A percentile compares a stretch with the other conserved stretches of the same genome.
Conservation (phyloP, 2,329 filamentous ascomycete genomes). For the Gremmenia infestans region DNA sequence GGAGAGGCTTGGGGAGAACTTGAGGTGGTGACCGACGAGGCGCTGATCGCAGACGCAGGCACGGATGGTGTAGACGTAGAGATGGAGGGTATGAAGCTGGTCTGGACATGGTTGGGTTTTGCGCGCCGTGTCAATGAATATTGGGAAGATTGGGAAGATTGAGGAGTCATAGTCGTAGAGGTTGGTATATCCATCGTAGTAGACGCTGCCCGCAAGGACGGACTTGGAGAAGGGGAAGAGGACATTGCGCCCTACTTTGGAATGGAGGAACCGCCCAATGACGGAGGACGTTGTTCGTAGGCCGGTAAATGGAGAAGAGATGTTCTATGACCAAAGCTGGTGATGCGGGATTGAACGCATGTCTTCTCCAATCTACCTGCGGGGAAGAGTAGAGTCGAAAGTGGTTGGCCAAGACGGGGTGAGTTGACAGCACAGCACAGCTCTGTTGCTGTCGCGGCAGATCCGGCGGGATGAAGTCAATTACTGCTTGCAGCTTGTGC, state of each 20-base stretch:
- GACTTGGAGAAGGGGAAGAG: constrained; percentile 15
- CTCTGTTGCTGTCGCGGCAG: constrained; percentile 3
- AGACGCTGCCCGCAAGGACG: constrained; percentile 13
- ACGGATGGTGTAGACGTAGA: constrained; percentile 32
- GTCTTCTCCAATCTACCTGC: constrained; percentile 11
- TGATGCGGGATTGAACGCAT: constrained; percentile 25
- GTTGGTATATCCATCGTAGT: constrained; percentile 2
- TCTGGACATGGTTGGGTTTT: constrained; percentile 31
- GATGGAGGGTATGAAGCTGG: constrained; percentile 24
- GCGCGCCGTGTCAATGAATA: constrained; percentile 18
- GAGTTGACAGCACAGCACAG: background rate
- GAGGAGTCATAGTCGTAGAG: constrained; percentile 14
- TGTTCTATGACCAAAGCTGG: constrained; percentile 20
- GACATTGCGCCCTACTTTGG: constrained; percentile 15
- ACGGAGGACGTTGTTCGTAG: constrained; percentile 13
- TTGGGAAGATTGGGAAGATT: constrained; percentile 14
- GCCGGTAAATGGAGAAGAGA: constrained; percentile 11
- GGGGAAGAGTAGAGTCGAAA: background rate
- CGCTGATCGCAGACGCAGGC: constrained; percentile 50
- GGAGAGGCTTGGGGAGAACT: constrained; percentile 53
- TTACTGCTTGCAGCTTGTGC: background rate
- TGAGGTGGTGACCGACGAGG: constrained; percentile 49
- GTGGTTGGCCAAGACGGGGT: background rate
- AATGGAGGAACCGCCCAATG: constrained; percentile 18
- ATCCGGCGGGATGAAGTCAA: background rate